These are phyloP conservation scores for Malus asiatica DNA, from an alignment of 306 rosid genomes.

Conservation along the genomic window DNA sequence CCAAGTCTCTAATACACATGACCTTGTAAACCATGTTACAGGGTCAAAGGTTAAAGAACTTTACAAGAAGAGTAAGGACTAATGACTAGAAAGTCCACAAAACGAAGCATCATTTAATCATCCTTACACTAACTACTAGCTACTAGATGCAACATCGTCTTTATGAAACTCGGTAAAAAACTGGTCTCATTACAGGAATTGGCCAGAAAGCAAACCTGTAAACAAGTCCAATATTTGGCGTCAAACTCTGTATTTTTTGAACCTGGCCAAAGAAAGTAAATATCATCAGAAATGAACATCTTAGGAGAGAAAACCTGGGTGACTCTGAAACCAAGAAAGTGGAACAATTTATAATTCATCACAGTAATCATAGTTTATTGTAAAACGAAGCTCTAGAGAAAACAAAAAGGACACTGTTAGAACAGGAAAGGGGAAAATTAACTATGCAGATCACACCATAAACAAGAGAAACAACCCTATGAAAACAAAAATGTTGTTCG, in stretches of 20 bases:
- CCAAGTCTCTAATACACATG: background rate
- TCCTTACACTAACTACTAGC: background rate
- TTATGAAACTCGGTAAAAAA: background rate
- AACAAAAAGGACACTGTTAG: no score
- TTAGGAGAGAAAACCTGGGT: background rate
- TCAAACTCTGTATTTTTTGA: conserved; percentile 74
- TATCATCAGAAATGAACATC: background rate
- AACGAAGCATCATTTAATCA: background rate
- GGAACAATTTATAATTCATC: background rate
- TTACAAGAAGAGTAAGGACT: background rate
- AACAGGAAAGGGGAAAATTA: background rate
- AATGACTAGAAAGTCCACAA: background rate
- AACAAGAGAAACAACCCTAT: background rate
- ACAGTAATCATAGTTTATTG: background rate
- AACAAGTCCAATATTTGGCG: conserved; percentile 93
- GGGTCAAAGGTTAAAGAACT: background rate
- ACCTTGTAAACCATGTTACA: background rate
- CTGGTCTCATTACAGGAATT: background rate
- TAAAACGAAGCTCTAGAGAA: background rate
- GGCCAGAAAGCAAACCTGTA: conserved; percentile 52
- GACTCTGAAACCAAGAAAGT: background rate
- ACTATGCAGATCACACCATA: background rate
- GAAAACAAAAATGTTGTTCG: background rate
- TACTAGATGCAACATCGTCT: background rate
- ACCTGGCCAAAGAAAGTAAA: conserved; percentile 44